Percentiles rank a stretch among this genome's conserved stretches.
Conservation (phyloP, 306 rosid genomes). For the Arachis hypogaea region DNA sequence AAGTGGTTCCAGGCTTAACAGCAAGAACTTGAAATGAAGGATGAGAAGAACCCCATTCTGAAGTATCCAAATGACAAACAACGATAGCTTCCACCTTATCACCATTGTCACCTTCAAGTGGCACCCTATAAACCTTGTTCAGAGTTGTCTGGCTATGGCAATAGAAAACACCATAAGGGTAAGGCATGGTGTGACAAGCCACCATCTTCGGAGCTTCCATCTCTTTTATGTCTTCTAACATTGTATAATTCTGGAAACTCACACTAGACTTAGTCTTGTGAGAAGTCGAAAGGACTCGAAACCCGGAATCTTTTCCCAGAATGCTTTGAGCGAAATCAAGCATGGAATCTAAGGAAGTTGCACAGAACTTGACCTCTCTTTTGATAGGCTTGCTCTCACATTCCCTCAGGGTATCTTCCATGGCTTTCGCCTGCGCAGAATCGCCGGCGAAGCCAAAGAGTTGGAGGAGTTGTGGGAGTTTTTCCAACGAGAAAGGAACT, state of each 20-base stretch:
- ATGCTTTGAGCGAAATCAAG: constrained; percentile 51
- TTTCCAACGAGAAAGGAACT: constrained; percentile 62
- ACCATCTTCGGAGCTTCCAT: constrained; percentile 66
- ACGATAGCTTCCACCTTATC: constrained; percentile 66
- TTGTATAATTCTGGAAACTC: constrained; percentile 70
- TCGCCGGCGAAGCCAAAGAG: constrained; percentile 51
- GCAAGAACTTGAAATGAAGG: constrained; percentile 63
- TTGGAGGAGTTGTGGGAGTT: constrained; percentile 56
- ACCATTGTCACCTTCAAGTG: constrained; percentile 62
- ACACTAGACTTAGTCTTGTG: constrained; percentile 54
- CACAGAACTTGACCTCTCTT: constrained; percentile 75
- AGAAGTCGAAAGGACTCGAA: constrained; percentile 48
- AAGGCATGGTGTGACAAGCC: constrained; percentile 84
- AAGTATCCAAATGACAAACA: constrained; percentile 83
- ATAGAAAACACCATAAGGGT: constrained; percentile 71
- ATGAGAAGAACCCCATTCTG: constrained; percentile 70
- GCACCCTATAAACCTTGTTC: constrained; percentile 54
- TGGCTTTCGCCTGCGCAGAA: constrained; percentile 76
- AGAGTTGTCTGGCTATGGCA: constrained; percentile 64
- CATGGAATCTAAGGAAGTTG: constrained; percentile 81
- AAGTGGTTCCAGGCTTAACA: constrained; percentile 57
- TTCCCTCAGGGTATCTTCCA: constrained; percentile 56
- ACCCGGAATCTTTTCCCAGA: constrained; percentile 41
- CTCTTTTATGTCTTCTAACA: constrained; percentile 47
- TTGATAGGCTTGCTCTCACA: constrained; percentile 66